Conservation (phyloP, 208 protist genomes). For the Crithidia mellificae region DNA sequence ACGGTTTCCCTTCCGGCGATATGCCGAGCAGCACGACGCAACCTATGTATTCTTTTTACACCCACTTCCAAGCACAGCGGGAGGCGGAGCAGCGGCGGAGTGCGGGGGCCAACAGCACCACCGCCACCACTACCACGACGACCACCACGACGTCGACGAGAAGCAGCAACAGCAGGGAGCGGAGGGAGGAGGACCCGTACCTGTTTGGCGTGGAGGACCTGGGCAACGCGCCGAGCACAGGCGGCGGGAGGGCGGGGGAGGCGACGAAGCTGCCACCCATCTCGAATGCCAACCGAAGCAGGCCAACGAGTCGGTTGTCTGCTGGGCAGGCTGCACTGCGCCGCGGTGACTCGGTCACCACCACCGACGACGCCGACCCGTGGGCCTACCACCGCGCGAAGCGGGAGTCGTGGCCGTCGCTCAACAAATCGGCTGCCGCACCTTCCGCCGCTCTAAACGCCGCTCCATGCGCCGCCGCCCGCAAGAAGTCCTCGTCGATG, state of each 20-base stretch:
- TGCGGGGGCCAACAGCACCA: too few species aligned
- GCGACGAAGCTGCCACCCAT: neutral
- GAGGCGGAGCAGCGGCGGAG: neutral
- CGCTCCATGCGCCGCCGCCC: too few species aligned
- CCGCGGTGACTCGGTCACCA: neutral
- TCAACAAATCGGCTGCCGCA: neutral
- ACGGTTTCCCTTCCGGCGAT: neutral
- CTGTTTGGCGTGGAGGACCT: slow-evolving; percentile 10
- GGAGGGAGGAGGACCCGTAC: slow-evolving; percentile 4
- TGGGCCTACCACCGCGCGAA: slow-evolving; percentile 14
- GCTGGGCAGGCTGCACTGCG: neutral
- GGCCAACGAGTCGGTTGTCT: neutral
- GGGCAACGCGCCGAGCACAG: neutral
- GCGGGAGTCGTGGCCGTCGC: slow-evolving; percentile 8
- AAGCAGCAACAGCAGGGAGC: too few species aligned
- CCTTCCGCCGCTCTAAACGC: too few species aligned
- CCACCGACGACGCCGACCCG: neutral
- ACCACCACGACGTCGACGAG: too few species aligned
- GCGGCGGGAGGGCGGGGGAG: too few species aligned
- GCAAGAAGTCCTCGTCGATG: slow-evolving; percentile 10
- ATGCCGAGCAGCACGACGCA: neutral
- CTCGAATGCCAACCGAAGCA: neutral
- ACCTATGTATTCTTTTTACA: slow-evolving; percentile 15
- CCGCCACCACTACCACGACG: too few species aligned
- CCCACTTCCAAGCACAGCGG: neutral